These are phyloP conservation scores for Trypanosoma melophagium DNA, from an alignment of 208 protist genomes.

Conservation along the genomic window DNA sequence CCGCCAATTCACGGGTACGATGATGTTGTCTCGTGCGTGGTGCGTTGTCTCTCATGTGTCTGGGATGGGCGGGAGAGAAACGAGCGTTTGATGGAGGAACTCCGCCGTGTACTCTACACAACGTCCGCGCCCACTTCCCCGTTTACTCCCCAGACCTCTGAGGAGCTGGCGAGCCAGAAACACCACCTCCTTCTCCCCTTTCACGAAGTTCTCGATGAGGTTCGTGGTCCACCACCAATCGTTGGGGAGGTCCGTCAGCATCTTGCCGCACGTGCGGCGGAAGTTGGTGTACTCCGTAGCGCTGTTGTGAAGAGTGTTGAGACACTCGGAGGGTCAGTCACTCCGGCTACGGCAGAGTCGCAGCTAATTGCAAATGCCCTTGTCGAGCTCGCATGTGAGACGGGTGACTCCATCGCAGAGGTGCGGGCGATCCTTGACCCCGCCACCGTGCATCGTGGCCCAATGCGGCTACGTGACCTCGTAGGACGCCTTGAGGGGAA, in stretches of 20 bases:
- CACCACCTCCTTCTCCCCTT: constrained; percentile 19
- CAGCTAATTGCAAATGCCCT: constrained; percentile 6
- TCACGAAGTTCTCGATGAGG: constrained; percentile 13
- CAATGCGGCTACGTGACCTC: constrained; percentile 13
- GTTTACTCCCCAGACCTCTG: not conserved
- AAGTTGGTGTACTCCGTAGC: constrained; percentile 31
- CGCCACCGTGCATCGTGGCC: not conserved
- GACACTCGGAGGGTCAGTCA: constrained; percentile 37
- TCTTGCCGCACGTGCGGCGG: constrained; percentile 27
- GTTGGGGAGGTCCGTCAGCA: constrained; percentile 33
- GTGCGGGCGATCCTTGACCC: constrained; percentile 8
- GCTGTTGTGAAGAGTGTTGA: constrained; percentile 36
- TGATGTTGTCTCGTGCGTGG: constrained; percentile 4
- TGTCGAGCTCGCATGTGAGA: constrained; percentile 13
- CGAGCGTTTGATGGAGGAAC: constrained; percentile 2
- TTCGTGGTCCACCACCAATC: constrained; percentile 1
- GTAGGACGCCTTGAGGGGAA: not conserved
- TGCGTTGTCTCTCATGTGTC: not conserved
- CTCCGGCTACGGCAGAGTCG: constrained; percentile 15
- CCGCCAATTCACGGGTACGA: constrained; percentile 1
- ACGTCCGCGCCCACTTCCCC: not conserved
- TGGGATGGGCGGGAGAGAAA: constrained; percentile 5
- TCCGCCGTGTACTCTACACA: constrained; percentile 2
- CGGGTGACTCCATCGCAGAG: constrained; percentile 19
- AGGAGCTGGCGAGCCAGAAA: not conserved